These are phyloP conservation scores for Kwoniella botswanensis DNA, from an alignment of 768 basidiomycete genomes.

Conservation along the genomic window DNA sequence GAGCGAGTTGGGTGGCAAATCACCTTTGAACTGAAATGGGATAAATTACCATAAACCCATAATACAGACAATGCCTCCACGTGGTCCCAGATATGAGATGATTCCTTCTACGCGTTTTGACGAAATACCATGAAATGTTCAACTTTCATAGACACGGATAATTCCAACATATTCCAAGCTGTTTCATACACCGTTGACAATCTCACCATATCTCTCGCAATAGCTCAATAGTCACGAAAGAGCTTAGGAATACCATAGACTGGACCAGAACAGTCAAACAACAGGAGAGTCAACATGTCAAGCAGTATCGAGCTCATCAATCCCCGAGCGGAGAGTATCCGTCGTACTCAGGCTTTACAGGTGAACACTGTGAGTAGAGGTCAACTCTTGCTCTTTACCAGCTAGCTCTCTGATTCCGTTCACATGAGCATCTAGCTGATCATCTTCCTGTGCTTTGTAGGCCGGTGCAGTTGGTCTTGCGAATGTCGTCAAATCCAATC, in stretches of 20 bases:
- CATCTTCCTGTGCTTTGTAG: conserved; percentile 60
- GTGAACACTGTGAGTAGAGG: conserved; percentile 62
- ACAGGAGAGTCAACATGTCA: conserved; percentile 35
- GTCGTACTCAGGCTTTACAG: conserved; percentile 88
- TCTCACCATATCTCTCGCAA: no score
- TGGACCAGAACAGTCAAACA: neutral
- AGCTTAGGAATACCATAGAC: no score
- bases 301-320: conserved; percentile 82
- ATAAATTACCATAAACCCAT: conserved; percentile 7
- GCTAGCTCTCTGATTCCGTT: neutral
- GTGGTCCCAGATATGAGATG: neutral
- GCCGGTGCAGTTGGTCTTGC: conserved; percentile 97
- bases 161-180: conserved; percentile 1
- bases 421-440: neutral
- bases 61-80: neutral
- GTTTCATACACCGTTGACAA: neutral
- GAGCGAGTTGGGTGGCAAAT: conserved; percentile 19
- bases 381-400: neutral
- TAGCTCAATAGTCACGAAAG: no score
- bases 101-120: conserved; percentile 10
- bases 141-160: neutral
- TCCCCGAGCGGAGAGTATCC: conserved; percentile 91
- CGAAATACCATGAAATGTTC: conserved; percentile 1
- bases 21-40: conserved; percentile 3
- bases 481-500: conserved; percentile 93